Conservation (phyloP, 768 basidiomycete species). For the Cystofilobasidium ferigula region DNA sequence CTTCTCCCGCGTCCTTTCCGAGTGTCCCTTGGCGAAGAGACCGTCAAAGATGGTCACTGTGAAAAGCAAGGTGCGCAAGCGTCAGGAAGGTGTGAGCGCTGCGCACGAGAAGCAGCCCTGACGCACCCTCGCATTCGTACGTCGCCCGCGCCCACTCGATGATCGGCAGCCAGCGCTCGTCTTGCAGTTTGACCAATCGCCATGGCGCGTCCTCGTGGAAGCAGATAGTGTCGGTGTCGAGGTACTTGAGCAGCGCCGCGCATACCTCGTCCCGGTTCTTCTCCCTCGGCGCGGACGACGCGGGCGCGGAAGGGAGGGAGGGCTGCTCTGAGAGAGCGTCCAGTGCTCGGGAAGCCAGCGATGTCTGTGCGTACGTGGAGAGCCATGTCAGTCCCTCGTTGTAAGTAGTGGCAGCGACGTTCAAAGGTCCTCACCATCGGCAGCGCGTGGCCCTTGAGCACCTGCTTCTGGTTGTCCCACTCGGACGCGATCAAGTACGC, state of each 20-base stretch:
- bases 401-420: too few species aligned
- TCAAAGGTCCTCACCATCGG: slow-evolving; percentile 65
- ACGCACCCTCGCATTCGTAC: slow-evolving; percentile 48
- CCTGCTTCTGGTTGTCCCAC: slow-evolving; percentile 83
- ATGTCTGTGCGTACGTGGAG: slow-evolving; percentile 51
- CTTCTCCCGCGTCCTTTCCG: slow-evolving; percentile 54
- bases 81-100: background rate
- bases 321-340: slow-evolving; percentile 56
- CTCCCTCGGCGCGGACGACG: slow-evolving; percentile 22
- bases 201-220: slow-evolving; percentile 68
- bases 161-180: slow-evolving; percentile 77
- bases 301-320: background rate
- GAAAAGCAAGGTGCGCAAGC: background rate
- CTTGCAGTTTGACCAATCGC: slow-evolving; percentile 66
- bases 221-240: slow-evolving; percentile 90
- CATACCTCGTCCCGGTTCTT: slow-evolving; percentile 52
- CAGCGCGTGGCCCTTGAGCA: slow-evolving; percentile 79
- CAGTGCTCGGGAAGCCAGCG: slow-evolving; percentile 75
- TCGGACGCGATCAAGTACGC: slow-evolving; percentile 83
- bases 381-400: too few species aligned
- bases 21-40: slow-evolving; percentile 58
- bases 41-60: slow-evolving; percentile 56
- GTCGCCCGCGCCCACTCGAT: slow-evolving; percentile 62
- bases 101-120: background rate
- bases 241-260: slow-evolving; percentile 61